Base-by-base conservation (phyloP, 768 basidiomycete species). In the Boletus reticulatus region DNA sequence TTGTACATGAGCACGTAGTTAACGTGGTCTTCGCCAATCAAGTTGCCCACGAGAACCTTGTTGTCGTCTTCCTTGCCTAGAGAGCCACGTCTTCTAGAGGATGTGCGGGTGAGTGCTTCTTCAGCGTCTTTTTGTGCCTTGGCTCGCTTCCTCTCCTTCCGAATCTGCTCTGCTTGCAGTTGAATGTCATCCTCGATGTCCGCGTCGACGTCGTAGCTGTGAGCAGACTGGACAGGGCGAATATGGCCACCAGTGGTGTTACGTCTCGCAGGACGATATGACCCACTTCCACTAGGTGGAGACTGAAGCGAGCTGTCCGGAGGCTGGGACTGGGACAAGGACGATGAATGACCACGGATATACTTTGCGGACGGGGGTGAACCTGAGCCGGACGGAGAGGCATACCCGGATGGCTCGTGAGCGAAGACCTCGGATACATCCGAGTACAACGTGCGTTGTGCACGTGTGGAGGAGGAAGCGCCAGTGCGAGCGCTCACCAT, bases 1-100 rank as follows among this genome's bases (percentile, higher is more conserved):
- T 99, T 98, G 77, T 98, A 99, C 97, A 98, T 98, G 66, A 99
- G 76, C 55, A 98, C 92, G 63, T 98, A 99, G 76, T 99, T 99
- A 72, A 89, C 95, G 73, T 99, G 97, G 65, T 86, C 96, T 70
- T 98, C 95, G n/a, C 94, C 92, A 60, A 99, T 97, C 62, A 98
- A 75, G 70, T 98, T 98, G 1, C 97, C 97, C 0, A 98, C 92
- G 13, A 95, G 74, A 5, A 88, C 87, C 50, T 70, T 74, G 29
- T 81, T 75, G 47, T 85, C 84, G 19, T 80, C 78, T 43, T 67
- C 72, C 49, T 59, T 64, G 31, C 56, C 61, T 19, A 57, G 2
- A 7, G 61, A 65, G 24, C 67, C 65, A 17, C 67, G 57, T 20
- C 64, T 68, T 34, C 52, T 57, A 37, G 63, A 62, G 13, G 57